These are phyloP conservation scores for Dendrocalamus latiflorus DNA, from an alignment of 202 grass and related monocot species.

Conservation along the genomic window DNA sequence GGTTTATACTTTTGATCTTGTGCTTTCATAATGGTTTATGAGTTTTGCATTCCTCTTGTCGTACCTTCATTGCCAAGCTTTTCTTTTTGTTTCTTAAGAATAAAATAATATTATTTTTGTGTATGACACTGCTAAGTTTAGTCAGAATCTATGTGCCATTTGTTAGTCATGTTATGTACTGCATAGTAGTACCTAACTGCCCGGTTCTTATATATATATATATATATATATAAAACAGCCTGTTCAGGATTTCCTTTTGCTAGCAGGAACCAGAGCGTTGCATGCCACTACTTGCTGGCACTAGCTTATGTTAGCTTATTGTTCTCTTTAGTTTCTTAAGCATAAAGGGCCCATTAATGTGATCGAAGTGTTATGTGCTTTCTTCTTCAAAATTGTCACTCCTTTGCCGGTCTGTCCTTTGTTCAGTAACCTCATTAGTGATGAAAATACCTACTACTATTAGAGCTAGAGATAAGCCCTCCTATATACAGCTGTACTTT, in stretches of 20 bases:
- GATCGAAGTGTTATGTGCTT: not conserved
- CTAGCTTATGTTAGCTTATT: slow-evolving; percentile 18
- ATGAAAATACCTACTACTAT: not conserved
- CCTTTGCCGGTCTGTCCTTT: not conserved
- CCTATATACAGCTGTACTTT: not conserved
- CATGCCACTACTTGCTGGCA: slow-evolving; percentile 1
- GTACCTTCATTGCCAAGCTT: not conserved
- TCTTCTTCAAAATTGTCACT: not conserved
- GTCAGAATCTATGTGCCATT: no score
- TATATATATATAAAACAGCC: no score
- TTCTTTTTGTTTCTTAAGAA: not conserved
- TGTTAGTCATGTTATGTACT: no score
- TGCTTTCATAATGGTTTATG: not conserved
- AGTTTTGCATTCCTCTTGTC: not conserved
- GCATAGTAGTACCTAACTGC: no score
- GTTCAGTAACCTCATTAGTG: not conserved
- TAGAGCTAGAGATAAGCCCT: not conserved
- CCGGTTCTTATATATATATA: no score
- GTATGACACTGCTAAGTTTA: no score
- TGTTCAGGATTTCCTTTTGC: no score
- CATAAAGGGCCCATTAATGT: slow-evolving; percentile 10
- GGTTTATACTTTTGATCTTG: not conserved
- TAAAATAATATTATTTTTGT: no score
- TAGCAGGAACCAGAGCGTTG: no score
- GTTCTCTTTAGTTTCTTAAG: not conserved